Evolutionary conservation across 2,329 filamentous ascomycete genomes (phyloP).

Genomic region (Epichloe glyceriae): DNA sequence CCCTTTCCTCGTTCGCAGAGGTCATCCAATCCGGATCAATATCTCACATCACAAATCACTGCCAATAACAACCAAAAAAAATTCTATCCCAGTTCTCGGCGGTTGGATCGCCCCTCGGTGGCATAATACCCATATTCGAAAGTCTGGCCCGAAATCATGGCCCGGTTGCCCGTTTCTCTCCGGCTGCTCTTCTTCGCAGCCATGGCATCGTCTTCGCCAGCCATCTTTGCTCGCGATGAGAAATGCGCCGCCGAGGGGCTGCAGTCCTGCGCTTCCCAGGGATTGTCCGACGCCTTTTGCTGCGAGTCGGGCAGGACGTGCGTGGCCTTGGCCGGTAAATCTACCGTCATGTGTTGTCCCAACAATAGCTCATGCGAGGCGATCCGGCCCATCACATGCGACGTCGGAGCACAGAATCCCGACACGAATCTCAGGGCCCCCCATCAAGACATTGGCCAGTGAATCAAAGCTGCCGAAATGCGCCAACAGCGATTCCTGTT

Average conservation of each 20-base stretch:
- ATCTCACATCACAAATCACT: no score
- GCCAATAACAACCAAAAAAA: no score
- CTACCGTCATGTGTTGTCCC: constrained; percentile 62
- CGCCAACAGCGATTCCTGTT: constrained; percentile 41
- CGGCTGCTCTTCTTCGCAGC: constrained; percentile 7
- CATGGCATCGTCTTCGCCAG: constrained; percentile 7
- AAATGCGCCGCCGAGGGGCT: constrained; percentile 39
- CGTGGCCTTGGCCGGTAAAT: constrained; percentile 46
- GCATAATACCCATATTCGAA: background rate
- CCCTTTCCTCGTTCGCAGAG: no score
- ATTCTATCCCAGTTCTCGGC: background rate
- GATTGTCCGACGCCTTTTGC: constrained; percentile 53
- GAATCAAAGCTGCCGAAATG: constrained; percentile 43
- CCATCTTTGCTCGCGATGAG: constrained; percentile 29
- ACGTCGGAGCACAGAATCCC: constrained; percentile 48
- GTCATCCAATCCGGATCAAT: no score
- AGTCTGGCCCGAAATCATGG: background rate
- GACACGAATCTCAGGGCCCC: constrained; percentile 38
- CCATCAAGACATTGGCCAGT: constrained; percentile 54
- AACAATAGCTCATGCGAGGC: constrained; percentile 39
- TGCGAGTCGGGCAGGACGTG: constrained; percentile 44
- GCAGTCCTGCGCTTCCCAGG: constrained; percentile 35
- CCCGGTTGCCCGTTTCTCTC: constrained; percentile 4
- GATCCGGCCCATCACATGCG: constrained; percentile 53
- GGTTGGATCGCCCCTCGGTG: background rate